Evolutionary conservation across 352 stramenopile species (phyloP).

Genomic region (Phytophthora cryptogea): DNA sequence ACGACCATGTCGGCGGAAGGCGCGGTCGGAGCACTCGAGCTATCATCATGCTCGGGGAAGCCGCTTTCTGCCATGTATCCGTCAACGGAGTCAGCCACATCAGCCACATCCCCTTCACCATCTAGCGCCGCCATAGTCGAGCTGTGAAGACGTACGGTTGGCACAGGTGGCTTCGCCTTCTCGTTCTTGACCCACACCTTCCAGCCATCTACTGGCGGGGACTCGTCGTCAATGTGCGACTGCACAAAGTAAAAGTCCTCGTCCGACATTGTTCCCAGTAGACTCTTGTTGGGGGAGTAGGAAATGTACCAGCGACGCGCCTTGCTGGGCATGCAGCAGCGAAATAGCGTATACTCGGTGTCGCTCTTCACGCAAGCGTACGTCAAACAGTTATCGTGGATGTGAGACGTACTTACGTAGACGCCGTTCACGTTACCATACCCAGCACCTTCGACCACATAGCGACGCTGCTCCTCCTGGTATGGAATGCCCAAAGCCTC

Average conservation of each 20-base stretch:
- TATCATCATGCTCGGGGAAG: conserved; percentile 26
- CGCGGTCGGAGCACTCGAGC: conserved; percentile 21
- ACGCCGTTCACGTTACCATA: conserved; percentile 93
- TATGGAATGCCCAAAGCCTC: conserved; percentile 68
- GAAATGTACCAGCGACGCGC: conserved; percentile 99
- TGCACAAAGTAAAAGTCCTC: conserved; percentile 90
- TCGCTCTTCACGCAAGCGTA: conserved; percentile 65
- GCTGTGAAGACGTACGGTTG: conserved; percentile 69
- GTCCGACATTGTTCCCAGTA: conserved; percentile 85
- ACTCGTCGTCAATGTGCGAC: conserved; percentile 81
- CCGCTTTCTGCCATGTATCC: conserved; percentile 47
- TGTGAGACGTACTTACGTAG: conserved; percentile 88
- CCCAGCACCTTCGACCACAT: conserved; percentile 90
- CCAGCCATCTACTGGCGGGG: conserved; percentile 77
- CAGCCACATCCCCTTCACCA: conserved; percentile 58
- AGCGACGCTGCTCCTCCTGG: conserved; percentile 79
- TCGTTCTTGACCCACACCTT: conserved; percentile 89
- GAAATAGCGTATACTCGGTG: conserved; percentile 94
- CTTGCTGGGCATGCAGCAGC: conserved; percentile 98
- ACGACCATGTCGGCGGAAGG: conserved; percentile 36
- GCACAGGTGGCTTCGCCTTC: conserved; percentile 64
- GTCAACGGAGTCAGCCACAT: conserved; percentile 75
- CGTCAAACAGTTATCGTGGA: conserved; percentile 79
- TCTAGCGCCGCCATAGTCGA: conserved; percentile 57
- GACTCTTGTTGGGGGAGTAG: conserved; percentile 91